A percentile compares a stretch with the other conserved stretches of the same genome.
Evolutionary conservation across 129 eudicot species (phyloP).

Genomic region (Helianthus tuberosus): DNA sequence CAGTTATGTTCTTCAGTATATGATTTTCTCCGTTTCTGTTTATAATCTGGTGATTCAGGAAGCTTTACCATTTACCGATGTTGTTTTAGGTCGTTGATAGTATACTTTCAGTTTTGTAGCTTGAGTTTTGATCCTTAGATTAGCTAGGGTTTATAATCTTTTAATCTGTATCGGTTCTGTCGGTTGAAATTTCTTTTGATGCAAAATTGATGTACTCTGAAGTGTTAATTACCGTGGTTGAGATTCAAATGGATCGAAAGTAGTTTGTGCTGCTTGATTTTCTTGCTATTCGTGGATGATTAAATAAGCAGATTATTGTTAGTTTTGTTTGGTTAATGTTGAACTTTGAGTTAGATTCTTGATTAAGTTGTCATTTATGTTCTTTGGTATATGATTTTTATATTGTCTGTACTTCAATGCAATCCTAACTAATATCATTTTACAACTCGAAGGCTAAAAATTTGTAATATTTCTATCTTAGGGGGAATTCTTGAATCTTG

Average conservation of each 20-base stretch:
- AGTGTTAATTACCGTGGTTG: constrained; percentile 1
- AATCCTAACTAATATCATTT: background rate
- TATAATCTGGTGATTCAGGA: no score
- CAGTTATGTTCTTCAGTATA: background rate
- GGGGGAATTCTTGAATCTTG: background rate
- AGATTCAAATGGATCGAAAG: background rate
- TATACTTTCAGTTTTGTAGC: background rate
- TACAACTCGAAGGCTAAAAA: background rate
- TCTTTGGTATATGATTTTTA: background rate
- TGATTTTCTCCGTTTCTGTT: background rate
- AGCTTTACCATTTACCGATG: no score
- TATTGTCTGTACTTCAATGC: constrained; percentile 3
- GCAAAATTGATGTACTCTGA: constrained; percentile 3
- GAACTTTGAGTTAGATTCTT: background rate
- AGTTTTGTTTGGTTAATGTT: constrained; percentile 7
- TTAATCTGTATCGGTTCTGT: background rate
- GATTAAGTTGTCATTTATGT: background rate
- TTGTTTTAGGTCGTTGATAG: no score
- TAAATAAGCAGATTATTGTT: no score
- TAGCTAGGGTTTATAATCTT: constrained; percentile 17
- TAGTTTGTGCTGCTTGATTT: background rate
- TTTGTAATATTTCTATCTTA: background rate
- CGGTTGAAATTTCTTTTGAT: background rate
- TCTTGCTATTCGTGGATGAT: background rate
- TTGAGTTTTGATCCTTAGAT: background rate